Evolutionary conservation across 257 asterid species (phyloP), one percentile per base, ranked within the genome.

Genomic region (Solanum ahanhuiri): DNA sequence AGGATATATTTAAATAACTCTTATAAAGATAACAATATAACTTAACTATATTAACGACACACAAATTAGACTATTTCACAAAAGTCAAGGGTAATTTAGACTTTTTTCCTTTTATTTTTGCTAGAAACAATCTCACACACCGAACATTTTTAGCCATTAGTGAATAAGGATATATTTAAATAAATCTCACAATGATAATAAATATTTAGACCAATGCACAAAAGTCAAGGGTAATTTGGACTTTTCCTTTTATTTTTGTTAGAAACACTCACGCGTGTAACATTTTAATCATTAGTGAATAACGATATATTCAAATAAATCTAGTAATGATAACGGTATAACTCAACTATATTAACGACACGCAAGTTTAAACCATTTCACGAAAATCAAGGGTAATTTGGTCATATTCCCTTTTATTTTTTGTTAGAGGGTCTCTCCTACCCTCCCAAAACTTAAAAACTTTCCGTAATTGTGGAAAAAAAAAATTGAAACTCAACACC

Each of bases 401-500:
- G 81, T 0, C 81, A 1, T 72, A 1, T 35, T 72, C 5, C 30
- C 51, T 34, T 77, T 2, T 7, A 25, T 4, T 28, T 28, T 79
- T 28, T 28, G 35, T 17, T 41, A 4, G 1, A 12, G 63, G 41
- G 20, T 45, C 67, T 30, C 41, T 17, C 83, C 58, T 3, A 45
- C 64, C 5, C 41, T 17, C 43, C 4, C 12, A 4, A 7, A 9
- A 15, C 18, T 48, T 77, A 3, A 23, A 67, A 41, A 2, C 84
- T 28, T 48, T 85, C 83, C 28, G 18, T 70, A 85, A 12, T 73
- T 81, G 37, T 63, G 28, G 66, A 14, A 34, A 76, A 72, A 48
- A 57, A 12, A 77, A 41, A 8, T 54, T 34, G 88, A 70, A 70
- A 85, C 57, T 1, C 79, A 39, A 86, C 69, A 75, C 84, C 75